Base-by-base conservation (phyloP, 1,284 basidiomycete genomes). In the Apiotrichum siamense region DNA sequence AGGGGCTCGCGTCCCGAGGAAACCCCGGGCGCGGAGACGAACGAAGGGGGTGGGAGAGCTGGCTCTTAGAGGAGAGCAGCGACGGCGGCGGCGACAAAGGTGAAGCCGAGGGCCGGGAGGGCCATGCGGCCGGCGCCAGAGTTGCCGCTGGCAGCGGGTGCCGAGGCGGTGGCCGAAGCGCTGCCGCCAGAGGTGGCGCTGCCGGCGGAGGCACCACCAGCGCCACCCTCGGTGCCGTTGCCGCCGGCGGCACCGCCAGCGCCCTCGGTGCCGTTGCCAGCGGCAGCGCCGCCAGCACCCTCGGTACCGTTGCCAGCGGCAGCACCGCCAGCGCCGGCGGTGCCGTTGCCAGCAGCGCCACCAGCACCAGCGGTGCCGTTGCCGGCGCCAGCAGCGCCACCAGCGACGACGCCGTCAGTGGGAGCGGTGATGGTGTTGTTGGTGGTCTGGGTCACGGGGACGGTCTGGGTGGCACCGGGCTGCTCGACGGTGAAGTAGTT, bases 401-500 rank as follows among this genome's bases (percentile, higher is more conserved):
- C 20, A 21, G 41, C 51, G 60, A 40, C 24, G 47, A 33, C 15
- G 33, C 45, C 27, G 41, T 29, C 20, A 21, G 41, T 31, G 27
- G 11, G 18, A 25, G 32, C 20, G 17, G 32, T 15, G 25, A 39
- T 36, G 15, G 42, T 44, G 11, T 38, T 37, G n/a, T 37, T 20
- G 47, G 47, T 39, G 23, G 53, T 36, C 26, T 20, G 1, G 44
- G 48, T 54, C 18, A 26, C 10, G 17, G 40, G 24, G 27, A 81
- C 66, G 38, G 79, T 75, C 41, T 66, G 74, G 29, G 81, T 83
- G 15, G 79, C 76, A 3, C 77, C 77, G 38, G 86, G 85, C 63
- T 81, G 79, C 25, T 86, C 81, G 58, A 88, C 87, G 21, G 79
- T 81, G 67, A 88, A 81, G 77, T 88, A 91, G 59, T 78, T 84